Evolutionary conservation across 2,329 filamentous ascomycete species (phyloP).

Genomic region (Byssochlamys sp.): DNA sequence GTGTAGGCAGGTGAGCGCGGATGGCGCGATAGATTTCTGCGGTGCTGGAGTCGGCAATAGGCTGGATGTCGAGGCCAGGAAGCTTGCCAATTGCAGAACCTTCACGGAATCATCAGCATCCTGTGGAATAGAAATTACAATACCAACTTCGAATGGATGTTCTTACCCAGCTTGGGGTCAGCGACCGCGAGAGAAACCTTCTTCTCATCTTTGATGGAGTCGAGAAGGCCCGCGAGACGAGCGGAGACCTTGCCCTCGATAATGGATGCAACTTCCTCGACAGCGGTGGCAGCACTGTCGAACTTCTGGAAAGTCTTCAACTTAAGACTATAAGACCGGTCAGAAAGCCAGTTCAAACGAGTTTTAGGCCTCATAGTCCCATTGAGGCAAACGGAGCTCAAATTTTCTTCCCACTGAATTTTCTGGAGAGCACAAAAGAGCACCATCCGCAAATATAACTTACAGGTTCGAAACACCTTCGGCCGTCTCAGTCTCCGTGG

Average conservation of each 20-base stretch:
- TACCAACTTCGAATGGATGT: conserved; percentile 2
- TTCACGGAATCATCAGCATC: conserved; percentile 15
- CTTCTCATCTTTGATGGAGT: conserved; percentile 92
- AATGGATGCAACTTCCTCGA: conserved; percentile 80
- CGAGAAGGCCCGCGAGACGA: conserved; percentile 69
- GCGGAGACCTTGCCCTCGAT: conserved; percentile 92
- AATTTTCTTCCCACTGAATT: not conserved
- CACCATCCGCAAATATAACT: conserved; percentile 32
- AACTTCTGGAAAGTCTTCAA: conserved; percentile 97
- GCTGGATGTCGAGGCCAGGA: conserved; percentile 73
- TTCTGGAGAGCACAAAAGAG: not conserved
- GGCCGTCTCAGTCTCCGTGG: conserved; percentile 63
- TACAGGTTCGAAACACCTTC: conserved; percentile 81
- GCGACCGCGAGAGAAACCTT: conserved; percentile 90
- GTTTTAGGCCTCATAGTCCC: not conserved
- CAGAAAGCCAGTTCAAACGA: conserved; percentile 12
- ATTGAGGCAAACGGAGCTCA: not conserved
- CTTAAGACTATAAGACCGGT: conserved; percentile 56
- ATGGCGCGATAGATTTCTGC: conserved; percentile 90
- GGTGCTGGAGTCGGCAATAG: conserved; percentile 71
- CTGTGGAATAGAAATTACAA: not conserved
- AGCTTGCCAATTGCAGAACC: conserved; percentile 85
- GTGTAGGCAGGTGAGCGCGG: conserved; percentile 75
- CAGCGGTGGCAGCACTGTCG: conserved; percentile 78
- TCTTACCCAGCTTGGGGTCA: conserved; percentile 70